Percentiles rank a stretch among this genome's conserved stretches.
Evolutionary conservation across 2,329 filamentous ascomycete genomes (phyloP).

Genomic region (Zymoseptoria ardabiliae): DNA sequence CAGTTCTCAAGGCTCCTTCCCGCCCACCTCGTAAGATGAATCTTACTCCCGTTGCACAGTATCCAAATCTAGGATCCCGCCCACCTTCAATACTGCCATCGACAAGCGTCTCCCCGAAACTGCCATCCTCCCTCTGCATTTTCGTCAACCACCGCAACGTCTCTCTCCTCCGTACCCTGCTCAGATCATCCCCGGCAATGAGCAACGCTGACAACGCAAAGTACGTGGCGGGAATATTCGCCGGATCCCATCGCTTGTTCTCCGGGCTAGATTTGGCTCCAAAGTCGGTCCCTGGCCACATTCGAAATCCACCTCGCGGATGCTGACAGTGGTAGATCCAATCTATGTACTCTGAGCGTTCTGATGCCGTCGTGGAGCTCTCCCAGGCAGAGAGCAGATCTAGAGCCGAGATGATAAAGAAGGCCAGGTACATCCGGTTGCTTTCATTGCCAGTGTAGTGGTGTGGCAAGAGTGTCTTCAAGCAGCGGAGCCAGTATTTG

Average conservation of each 20-base stretch:
- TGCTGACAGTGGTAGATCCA: conserved; percentile 89
- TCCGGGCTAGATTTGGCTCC: conserved; percentile 41
- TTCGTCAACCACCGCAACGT: conserved; percentile 66
- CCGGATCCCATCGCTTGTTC: conserved; percentile 59
- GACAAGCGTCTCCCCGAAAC: conserved; percentile 77
- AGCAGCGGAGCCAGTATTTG: conserved; percentile 87
- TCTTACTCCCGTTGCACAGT: conserved; percentile 71
- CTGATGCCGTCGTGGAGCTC: conserved; percentile 45
- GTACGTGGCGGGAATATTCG: conserved; percentile 80
- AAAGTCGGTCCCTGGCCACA: conserved; percentile 64
- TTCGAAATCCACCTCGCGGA: conserved; percentile 78
- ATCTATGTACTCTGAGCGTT: conserved; percentile 51
- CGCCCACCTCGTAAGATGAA: conserved; percentile 59
- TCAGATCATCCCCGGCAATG: conserved; percentile 53
- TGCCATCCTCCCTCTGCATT: conserved; percentile 77
- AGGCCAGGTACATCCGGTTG: conserved; percentile 80
- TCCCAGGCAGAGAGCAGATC: conserved; percentile 66
- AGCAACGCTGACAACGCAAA: conserved; percentile 75
- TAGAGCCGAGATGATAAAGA: conserved; percentile 79
- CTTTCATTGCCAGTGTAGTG: conserved; percentile 85
- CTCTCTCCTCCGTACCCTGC: conserved; percentile 57
- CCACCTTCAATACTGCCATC: conserved; percentile 62
- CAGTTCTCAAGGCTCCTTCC: conserved; percentile 47
- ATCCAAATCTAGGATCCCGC: conserved; percentile 79
- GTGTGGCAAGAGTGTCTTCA: conserved; percentile 70